These are phyloP conservation scores for Diaporthe batatas DNA, from an alignment of 2,329 filamentous ascomycete genomes.

Conservation along the genomic window DNA sequence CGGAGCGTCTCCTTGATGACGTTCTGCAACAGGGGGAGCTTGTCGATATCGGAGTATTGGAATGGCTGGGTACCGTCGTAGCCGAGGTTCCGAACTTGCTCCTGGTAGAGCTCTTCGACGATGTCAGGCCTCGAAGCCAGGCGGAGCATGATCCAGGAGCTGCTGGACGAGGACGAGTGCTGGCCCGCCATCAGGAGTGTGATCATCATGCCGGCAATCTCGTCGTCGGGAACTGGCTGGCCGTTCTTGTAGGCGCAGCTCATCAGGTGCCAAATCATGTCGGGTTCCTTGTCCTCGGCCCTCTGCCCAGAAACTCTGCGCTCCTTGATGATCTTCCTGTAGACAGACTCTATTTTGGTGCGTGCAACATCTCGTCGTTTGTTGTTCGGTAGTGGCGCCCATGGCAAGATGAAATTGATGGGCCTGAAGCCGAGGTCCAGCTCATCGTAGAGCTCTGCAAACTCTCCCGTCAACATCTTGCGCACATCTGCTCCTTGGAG, in stretches of 20 bases:
- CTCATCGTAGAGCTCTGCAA: constrained; percentile 87
- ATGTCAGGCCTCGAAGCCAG: constrained; percentile 83
- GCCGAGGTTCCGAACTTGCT: constrained; percentile 68
- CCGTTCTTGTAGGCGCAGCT: constrained; percentile 88
- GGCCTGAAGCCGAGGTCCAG: constrained; percentile 91
- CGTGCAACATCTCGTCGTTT: constrained; percentile 84
- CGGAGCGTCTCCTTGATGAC: constrained; percentile 81
- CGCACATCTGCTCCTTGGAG: constrained; percentile 89
- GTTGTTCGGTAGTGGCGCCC: constrained; percentile 91
- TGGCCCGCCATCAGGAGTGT: constrained; percentile 92
- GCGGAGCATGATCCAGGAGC: constrained; percentile 86
- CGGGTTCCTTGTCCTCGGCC: constrained; percentile 65
- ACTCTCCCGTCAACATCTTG: constrained; percentile 78
- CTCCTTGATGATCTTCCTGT: constrained; percentile 84
- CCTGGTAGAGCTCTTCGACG: constrained; percentile 82
- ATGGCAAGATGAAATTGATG: constrained; percentile 91
- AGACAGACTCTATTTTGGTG: constrained; percentile 71
- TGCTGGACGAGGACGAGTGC: constrained; percentile 87
- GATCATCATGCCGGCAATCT: constrained; percentile 95
- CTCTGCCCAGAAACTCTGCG: constrained; percentile 65
- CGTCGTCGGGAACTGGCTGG: constrained; percentile 80
- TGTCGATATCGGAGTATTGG: constrained; percentile 70
- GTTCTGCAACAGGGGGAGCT: constrained; percentile 71
- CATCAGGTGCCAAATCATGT: constrained; percentile 95
- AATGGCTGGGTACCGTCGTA: constrained; percentile 60